Conservation (phyloP, 495 filamentous ascomycete genomes). For the Bathelium albidoporum region DNA sequence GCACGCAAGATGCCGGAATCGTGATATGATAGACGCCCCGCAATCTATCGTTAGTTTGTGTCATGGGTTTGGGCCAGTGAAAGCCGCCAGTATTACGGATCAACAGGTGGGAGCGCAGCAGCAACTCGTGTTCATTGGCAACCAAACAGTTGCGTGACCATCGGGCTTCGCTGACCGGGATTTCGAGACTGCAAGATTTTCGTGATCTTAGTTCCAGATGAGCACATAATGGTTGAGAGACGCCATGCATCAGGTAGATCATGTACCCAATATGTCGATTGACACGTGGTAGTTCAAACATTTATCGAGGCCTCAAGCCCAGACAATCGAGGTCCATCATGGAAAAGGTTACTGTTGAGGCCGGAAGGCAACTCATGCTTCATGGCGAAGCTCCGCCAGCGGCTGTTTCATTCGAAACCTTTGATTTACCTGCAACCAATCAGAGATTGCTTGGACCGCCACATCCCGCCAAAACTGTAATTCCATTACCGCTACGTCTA, state of each 20-base stretch:
- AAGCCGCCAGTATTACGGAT: neutral
- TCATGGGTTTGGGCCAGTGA: neutral
- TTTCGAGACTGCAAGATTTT: neutral
- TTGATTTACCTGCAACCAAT: slow-evolving; percentile 31
- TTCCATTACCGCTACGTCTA: slow-evolving; percentile 36
- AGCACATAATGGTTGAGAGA: no score
- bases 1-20: slow-evolving; percentile 1
- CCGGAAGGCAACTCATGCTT: neutral
- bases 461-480: slow-evolving; percentile 33
- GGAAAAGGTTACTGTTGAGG: slow-evolving; percentile 2
- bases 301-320: neutral
- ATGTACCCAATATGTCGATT: no score
- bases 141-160: neutral
- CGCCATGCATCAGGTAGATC: neutral
- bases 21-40: neutral
- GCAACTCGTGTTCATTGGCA: neutral
- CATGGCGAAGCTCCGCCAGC: slow-evolving; percentile 9
- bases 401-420: slow-evolving; percentile 24
- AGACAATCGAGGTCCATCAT: neutral
- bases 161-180: neutral
- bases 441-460: slow-evolving; percentile 34
- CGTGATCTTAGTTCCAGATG: slow-evolving; percentile 14
- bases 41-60: neutral
- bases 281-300: neutral
- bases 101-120: neutral